These are phyloP conservation scores for Globisporangium alternatum DNA, from an alignment of 352 stramenopile genomes.

Conservation along the genomic window DNA sequence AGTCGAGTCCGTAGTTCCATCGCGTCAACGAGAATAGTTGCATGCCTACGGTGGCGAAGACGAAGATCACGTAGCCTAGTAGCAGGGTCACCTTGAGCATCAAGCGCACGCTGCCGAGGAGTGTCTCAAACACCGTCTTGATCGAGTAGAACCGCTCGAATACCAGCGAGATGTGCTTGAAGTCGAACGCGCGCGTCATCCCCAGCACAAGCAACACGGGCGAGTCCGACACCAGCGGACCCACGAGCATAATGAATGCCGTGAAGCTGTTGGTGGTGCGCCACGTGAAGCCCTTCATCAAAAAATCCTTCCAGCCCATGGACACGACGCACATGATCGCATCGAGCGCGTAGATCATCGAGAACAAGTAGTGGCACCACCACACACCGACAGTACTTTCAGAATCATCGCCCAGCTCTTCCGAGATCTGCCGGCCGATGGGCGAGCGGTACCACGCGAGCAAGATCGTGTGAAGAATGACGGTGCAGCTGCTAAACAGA, in stretches of 20 bases:
- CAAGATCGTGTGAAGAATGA: constrained; percentile 69
- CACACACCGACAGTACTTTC: constrained; percentile 40
- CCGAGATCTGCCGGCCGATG: constrained; percentile 30
- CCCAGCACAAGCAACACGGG: constrained; percentile 70
- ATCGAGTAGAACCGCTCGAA: constrained; percentile 68
- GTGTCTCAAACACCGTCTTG: constrained; percentile 70
- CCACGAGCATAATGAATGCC: constrained; percentile 75
- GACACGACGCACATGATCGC: constrained; percentile 64
- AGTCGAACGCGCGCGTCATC: constrained; percentile 78
- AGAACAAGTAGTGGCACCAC: constrained; percentile 80
- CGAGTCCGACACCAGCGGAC: constrained; percentile 54
- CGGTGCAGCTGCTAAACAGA: constrained; percentile 53
- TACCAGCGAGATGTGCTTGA: constrained; percentile 79
- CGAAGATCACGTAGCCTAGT: constrained; percentile 76
- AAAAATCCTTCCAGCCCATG: constrained; percentile 75
- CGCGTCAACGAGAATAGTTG: constrained; percentile 80
- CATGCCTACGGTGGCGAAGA: constrained; percentile 80
- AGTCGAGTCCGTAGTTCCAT: constrained; percentile 71
- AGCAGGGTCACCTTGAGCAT: constrained; percentile 81
- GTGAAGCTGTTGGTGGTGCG: constrained; percentile 70
- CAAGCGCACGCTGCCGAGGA: constrained; percentile 59
- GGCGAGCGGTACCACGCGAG: constrained; percentile 73
- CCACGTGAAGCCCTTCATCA: constrained; percentile 85
- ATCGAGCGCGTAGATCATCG: constrained; percentile 73
- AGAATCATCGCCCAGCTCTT: constrained; percentile 29